A percentile compares a stretch with the other conserved stretches of the same genome.
Conservation (phyloP, 805 yeast species). For the Zygosaccharomyces rouxii region DNA sequence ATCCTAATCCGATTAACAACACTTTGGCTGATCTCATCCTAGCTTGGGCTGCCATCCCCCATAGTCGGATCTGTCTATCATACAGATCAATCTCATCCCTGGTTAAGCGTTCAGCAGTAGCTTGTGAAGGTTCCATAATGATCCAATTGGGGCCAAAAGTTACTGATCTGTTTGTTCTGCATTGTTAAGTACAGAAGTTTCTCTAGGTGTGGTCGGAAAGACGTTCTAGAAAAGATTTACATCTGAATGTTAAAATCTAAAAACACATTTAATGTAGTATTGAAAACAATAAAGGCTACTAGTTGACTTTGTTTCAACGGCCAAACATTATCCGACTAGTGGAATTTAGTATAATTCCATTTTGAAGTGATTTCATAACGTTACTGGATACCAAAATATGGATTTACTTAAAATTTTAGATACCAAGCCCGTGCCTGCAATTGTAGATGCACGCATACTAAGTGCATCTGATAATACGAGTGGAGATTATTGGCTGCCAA, state of each 20-base stretch:
- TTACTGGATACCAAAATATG: slow-evolving; percentile 40
- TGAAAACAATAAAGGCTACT: neutral
- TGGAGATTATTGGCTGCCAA: slow-evolving; percentile 71
- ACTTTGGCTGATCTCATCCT: slow-evolving; percentile 67
- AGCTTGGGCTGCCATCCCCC: slow-evolving; percentile 94
- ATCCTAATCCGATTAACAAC: slow-evolving; percentile 66
- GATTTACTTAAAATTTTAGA: slow-evolving; percentile 72
- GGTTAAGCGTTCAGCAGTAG: slow-evolving; percentile 15
- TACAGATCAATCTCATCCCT: slow-evolving; percentile 85
- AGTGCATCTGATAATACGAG: slow-evolving; percentile 32
- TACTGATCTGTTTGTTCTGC: neutral
- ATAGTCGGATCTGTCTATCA: slow-evolving; percentile 89
- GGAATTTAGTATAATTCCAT: neutral
- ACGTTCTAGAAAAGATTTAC: slow-evolving; percentile 3
- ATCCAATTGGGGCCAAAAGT: neutral
- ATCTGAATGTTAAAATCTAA: neutral
- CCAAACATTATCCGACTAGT: neutral
- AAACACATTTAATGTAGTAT: neutral
- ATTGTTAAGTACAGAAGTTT: neutral
- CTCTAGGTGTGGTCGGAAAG: neutral
- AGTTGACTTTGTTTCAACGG: neutral
- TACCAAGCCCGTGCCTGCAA: slow-evolving; percentile 79
- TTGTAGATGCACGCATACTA: slow-evolving; percentile 53
- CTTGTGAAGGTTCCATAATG: neutral
- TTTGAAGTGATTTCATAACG: neutral